A percentile compares a stretch with the other conserved stretches of the same genome.
Conservation (phyloP, 306 rosid genomes). For the Cicer pinnatifidum region DNA sequence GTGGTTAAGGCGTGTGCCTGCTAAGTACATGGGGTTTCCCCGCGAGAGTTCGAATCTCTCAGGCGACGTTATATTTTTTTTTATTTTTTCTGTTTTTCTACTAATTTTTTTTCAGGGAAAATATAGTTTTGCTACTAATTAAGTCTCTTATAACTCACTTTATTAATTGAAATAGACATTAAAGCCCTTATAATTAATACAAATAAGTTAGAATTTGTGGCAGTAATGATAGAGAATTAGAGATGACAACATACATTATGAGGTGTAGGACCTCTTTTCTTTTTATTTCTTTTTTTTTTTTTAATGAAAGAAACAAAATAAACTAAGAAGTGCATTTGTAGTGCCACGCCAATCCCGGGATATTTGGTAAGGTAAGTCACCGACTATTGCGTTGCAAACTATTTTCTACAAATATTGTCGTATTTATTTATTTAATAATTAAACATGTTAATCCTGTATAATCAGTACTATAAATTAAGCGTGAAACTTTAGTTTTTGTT, state of each 20-base stretch:
- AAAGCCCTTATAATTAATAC: conserved; percentile 15
- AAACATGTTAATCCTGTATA: conserved; percentile 25
- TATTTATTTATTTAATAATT: conserved; percentile 25
- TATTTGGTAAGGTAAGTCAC: conserved; percentile 67
- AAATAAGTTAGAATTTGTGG: conserved; percentile 41
- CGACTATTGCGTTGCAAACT: conserved; percentile 50
- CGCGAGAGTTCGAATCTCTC: too few species aligned
- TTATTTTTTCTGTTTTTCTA: too few species aligned
- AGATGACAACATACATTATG: conserved; percentile 35
- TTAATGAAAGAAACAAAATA: neutral
- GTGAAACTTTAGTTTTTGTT: conserved; percentile 45
- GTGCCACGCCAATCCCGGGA: conserved; percentile 43
- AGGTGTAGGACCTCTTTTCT: conserved; percentile 3
- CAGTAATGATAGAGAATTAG: neutral
- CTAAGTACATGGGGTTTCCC: too few species aligned
- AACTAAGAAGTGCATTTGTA: conserved; percentile 33
- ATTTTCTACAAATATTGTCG: conserved; percentile 9
- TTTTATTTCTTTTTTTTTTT: neutral
- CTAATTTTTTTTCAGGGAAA: too few species aligned
- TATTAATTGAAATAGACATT: conserved; percentile 46
- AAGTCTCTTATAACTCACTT: conserved; percentile 7
- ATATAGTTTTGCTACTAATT: neutral
- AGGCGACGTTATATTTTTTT: too few species aligned
- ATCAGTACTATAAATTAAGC: neutral
- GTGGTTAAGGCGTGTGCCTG: too few species aligned